Percentiles rank a stretch among this genome's conserved stretches.
phyloP scores from a whole-genome alignment of 345 rosid genomes.

The Raphanus raphanistrum region DNA sequence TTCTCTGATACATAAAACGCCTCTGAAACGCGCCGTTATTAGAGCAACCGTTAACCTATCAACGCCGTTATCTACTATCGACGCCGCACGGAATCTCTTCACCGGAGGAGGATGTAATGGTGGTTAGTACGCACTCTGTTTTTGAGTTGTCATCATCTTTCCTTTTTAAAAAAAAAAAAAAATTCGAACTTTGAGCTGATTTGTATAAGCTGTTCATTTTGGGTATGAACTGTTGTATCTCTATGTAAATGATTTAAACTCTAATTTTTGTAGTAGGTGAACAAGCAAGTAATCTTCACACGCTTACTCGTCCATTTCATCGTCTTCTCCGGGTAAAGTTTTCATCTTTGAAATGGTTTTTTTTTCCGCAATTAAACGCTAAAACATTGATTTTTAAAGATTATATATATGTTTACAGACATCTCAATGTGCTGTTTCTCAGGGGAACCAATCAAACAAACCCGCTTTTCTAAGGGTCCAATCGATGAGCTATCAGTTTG shows the following conservation, averaged over 20 bases:
- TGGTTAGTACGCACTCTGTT: background rate
- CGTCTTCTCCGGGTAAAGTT: constrained; percentile 29
- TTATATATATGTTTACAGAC: background rate
- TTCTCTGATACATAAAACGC: constrained; percentile 24
- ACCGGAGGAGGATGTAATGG: constrained; percentile 26
- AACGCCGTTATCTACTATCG: background rate
- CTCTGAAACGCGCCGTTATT: constrained; percentile 20
- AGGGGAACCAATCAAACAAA: constrained; percentile 27
- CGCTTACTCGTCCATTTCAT: constrained; percentile 10
- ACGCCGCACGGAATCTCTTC: background rate
- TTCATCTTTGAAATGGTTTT: constrained; percentile 13
- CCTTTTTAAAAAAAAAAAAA: background rate
- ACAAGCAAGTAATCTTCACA: constrained; percentile 18
- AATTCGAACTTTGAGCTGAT: constrained; percentile 4
- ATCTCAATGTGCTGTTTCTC: constrained; percentile 17
- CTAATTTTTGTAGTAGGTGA: constrained; percentile 19
- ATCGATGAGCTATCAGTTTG: constrained; percentile 34
- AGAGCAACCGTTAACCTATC: constrained; percentile 1
- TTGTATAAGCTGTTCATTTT: too few species aligned
- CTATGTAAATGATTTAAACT: too few species aligned
- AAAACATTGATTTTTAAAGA: background rate
- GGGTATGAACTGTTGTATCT: background rate
- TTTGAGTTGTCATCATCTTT: background rate
- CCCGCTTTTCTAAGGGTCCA: constrained; percentile 22
- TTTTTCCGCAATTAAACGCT: background rate